phyloP scores from a whole-genome alignment of 306 rosid genomes.

The Adenanthera pavonina region DNA sequence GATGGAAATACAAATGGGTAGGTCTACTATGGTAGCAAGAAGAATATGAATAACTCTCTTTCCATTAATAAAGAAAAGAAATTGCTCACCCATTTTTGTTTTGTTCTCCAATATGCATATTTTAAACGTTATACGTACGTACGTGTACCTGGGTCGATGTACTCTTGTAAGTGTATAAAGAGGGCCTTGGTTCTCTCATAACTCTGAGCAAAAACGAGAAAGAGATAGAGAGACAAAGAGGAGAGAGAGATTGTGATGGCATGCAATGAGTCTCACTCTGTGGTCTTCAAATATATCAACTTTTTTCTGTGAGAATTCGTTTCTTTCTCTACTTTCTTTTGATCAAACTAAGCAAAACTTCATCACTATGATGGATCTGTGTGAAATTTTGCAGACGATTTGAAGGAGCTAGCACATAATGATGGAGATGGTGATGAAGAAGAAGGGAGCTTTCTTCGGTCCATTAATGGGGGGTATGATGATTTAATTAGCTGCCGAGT shows the following conservation, averaged over 20 bases:
- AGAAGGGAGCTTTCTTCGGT: slow-evolving; percentile 91
- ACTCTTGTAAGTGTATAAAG: slow-evolving; percentile 54
- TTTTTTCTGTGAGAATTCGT: not conserved
- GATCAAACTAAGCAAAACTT: not conserved
- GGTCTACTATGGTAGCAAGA: slow-evolving; percentile 24
- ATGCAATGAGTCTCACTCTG: not conserved
- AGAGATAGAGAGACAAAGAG: no score
- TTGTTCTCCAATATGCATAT: not conserved
- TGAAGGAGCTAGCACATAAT: not conserved
- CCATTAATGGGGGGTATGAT: slow-evolving; percentile 65
- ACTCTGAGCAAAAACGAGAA: slow-evolving; percentile 33
- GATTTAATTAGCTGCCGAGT: slow-evolving; percentile 94
- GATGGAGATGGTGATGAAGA: not conserved
- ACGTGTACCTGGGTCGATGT: not conserved
- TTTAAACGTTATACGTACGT: slow-evolving; percentile 9
- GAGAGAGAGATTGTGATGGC: no score
- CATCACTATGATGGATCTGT: no score
- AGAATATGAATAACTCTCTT: slow-evolving; percentile 54
- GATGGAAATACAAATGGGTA: slow-evolving; percentile 24
- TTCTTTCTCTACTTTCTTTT: not conserved
- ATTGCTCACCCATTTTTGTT: not conserved
- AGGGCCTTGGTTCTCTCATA: slow-evolving; percentile 37
- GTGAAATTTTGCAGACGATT: not conserved
- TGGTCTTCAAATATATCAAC: not conserved
- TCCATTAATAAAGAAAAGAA: slow-evolving; percentile 18